phyloP scores from a whole-genome alignment of 23 red algal genomes.

The Gracilaria gracilis region DNA sequence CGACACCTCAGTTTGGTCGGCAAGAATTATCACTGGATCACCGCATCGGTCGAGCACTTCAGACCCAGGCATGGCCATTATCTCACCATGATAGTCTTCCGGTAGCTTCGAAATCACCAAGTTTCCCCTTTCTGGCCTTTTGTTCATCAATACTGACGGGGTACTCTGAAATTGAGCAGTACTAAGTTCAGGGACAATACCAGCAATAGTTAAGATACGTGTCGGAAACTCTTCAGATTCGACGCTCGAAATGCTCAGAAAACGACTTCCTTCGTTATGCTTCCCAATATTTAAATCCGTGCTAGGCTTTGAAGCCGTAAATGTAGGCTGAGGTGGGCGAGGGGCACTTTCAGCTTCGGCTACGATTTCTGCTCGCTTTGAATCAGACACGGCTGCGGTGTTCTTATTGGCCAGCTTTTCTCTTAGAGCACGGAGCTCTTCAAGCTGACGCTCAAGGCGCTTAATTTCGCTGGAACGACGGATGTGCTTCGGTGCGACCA shows the following conservation, averaged over 20 bases:
- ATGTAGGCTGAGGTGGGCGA: not conserved
- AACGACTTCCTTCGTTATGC: constrained; percentile 61
- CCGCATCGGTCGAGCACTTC: constrained; percentile 19
- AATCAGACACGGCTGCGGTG: not conserved
- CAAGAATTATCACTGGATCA: constrained; percentile 53
- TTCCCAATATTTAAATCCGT: constrained; percentile 31
- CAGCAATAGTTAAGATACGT: constrained; percentile 54
- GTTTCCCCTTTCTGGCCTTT: constrained; percentile 38
- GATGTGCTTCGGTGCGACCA: constrained; percentile 48
- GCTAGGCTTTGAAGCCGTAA: not conserved
- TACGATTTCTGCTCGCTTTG: not conserved
- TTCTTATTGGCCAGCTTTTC: constrained; percentile 35
- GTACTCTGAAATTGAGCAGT: constrained; percentile 22
- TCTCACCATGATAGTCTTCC: constrained; percentile 32
- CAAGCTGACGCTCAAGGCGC: constrained; percentile 46
- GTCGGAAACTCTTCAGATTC: constrained; percentile 52
- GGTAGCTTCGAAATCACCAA: constrained; percentile 50
- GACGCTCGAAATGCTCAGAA: constrained; percentile 52
- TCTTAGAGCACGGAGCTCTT: constrained; percentile 52
- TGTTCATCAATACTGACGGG: constrained; percentile 36
- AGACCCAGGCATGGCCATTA: constrained; percentile 44
- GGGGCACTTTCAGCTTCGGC: too few species aligned
- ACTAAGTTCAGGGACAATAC: constrained; percentile 48
- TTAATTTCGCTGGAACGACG: constrained; percentile 60
- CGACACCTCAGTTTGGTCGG: constrained; percentile 19